Base-by-base conservation (phyloP, 208 protist species). In the Trypanosoma melophagium region DNA sequence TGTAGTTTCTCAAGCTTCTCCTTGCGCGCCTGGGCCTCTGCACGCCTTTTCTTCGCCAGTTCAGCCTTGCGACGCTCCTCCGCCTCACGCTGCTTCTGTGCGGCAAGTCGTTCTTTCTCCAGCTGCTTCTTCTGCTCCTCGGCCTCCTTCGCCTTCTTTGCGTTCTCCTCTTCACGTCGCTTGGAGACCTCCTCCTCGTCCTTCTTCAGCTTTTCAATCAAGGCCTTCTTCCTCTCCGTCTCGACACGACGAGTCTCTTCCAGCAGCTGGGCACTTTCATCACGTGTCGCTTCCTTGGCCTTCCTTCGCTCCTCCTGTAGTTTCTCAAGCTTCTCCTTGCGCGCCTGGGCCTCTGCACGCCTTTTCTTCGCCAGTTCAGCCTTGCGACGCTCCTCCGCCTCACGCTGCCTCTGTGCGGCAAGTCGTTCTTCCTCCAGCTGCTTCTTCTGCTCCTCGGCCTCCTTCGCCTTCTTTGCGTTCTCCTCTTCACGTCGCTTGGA, bases 11-110 rank as follows among this genome's bases (percentile, higher is more conserved):
- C 60, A 1, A 59, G 50, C 41, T 81, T 67, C 66, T 71, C 61
- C 13, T 67, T 67, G 41, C 56, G 59, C 21, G 58, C 47, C 49
- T 75, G 57, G 65, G 63, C 21, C 52, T 65, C 72, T 66, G 75
- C 63, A n/a, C 83, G 83, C 19, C 66, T 55, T 60, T 66, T 58
- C 52, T 74, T 49, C 73, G 38, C 40, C 4, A 58, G 16, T 21
- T 71, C 68, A 44, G 52, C 53, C 60, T 12, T 51, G 51, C 60
- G 68, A n/a, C 41, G 25, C 52, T 56, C 52, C 65, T 87, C 79
- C 72, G 82, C 74, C 70, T 87, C 74, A 22, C 86, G 79, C 56
- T 74, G 58, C 73, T 81, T 69, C 54, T 83, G 55, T 40, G 84
- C 81, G 21, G 56, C 53, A 35, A 66, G 65, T 13, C 55, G 81